Percentiles rank a stretch among this genome's conserved stretches.
Conservation (phyloP, 148 eudicot species). For the Rhododendron griersonianum region DNA sequence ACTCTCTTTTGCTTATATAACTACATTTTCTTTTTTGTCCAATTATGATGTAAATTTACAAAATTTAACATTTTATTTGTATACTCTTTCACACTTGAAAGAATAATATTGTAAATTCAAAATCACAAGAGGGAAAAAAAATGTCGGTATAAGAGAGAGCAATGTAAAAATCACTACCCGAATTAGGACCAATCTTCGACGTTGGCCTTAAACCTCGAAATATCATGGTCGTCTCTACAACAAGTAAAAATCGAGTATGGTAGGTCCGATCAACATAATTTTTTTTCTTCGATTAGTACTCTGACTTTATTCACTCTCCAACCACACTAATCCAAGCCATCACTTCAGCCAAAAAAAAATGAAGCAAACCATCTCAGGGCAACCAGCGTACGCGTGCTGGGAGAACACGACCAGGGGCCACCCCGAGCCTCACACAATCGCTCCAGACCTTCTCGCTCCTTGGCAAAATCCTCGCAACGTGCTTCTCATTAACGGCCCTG, state of each 20-base stretch:
- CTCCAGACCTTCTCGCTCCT: neutral
- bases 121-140: neutral
- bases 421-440: neutral
- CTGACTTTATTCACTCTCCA: neutral
- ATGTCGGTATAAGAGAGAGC: no score
- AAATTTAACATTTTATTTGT: no score
- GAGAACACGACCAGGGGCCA: neutral
- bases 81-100: no score
- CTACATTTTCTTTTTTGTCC: no score
- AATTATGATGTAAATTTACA: no score
- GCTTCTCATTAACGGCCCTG: neutral
- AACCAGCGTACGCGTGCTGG: neutral
- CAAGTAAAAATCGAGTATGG: no score
- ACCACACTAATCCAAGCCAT: neutral
- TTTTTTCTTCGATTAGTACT: no score
- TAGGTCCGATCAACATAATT: neutral
- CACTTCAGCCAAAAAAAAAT: neutral
- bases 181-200: neutral
- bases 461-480: neutral
- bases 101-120: no score
- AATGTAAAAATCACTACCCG: no score
- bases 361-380: neutral
- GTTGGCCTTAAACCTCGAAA: neutral
- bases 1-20: no score
- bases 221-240: neutral